Evolutionary conservation across 208 protist genomes (phyloP), one percentile per base, ranked within the genome.

Genomic region (Trypanosomatidae sp.): DNA sequence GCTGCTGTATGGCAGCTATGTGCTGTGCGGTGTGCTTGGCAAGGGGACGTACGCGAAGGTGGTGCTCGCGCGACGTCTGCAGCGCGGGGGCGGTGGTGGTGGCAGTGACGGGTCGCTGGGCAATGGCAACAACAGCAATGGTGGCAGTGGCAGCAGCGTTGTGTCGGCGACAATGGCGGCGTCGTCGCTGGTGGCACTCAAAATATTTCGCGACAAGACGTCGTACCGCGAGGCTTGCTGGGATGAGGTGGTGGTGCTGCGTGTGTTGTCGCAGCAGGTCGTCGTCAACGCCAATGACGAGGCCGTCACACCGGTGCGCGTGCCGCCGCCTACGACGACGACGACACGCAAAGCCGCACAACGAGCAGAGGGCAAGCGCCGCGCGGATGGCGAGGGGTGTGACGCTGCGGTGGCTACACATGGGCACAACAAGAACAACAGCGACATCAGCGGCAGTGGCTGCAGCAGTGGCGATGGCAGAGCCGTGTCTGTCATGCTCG

Each of bases 1-100:
- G 13, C 50, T 84, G 37, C 61, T 90, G 10, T 90, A 90, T 43
- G 63, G 67, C 47, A 59, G 62, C 24, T 90, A 79, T 53, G 33
- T 74, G 24, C 70, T 73, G 37, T 42, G 65, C 23, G 58, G 64
- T 28, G 66, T 58, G 24, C 55, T 90, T 2, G 81, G 81, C 21
- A 84, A 84, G 46, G 81, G 81, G 2, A 90, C 81, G 7, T 90
- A 74, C 63, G 71, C 76, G 11, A 90, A 87, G 54, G 81, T 90
- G 21, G 76, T 86, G 19, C 61, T 79, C 25, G 72, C 61, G 24
- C 33, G 23, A 1, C 53, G 48, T 7, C 23, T 66, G 37, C 20
- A 48, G 51, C 22, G 53, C 49, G 28, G 45, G 42, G 5, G 50
- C 52, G 27, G 48, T 22, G 16, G 20, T 33, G 28, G 39, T 45